Evolutionary conservation across 768 basidiomycete genomes (phyloP), one percentile per base, ranked within the genome.

Genomic region (Russula compacta): DNA sequence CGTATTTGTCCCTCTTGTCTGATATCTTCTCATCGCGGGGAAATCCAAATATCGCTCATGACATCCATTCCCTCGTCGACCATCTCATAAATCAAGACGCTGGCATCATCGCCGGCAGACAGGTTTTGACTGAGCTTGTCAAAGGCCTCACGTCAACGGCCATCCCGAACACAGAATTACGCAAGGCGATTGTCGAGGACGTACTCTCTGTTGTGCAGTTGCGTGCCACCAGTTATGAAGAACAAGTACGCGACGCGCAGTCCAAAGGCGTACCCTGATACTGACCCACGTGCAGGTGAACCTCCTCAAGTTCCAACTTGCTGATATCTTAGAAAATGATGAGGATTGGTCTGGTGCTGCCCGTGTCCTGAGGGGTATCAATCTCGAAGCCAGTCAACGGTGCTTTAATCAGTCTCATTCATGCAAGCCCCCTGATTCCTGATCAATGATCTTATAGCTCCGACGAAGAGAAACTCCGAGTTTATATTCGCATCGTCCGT

Each of bases 271-370:
- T 10, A 19, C 17, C 29, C 24, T 12, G n/a, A 50, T 62, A 38
- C 52, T 60, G 48, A 67, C 32, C 35, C 4, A 38, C 5, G 9
- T 38, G 5, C 69, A 98, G 95, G 86, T 88, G 19, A 92, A 91
- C 66, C 78, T 82, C 14, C 73, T 98, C 64, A 78, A 92, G 59
- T 91, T 91, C 68, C 85, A 95, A 69, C 83, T 97, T n/a, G 92
- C 95, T 2, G 87, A 95, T 73, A 77, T 97, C 8, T 78, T 95
- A 12, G 93, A 97, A 69, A 71, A 77, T 3, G 91, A 95, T 56
- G 95, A 99, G 71, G 92, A 93, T 70, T 98, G 93, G 89, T 87
- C 86, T 62, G 89, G 86, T 53, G 93, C 97, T 14, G 97, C 97
- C 0, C 84, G 86, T 54, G 88, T 95, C 39, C 80, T 98, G 44